A percentile compares a stretch with the other conserved stretches of the same genome.
Evolutionary conservation across 2,329 filamentous ascomycete genomes (phyloP).

Genomic region (Botrytis porri): DNA sequence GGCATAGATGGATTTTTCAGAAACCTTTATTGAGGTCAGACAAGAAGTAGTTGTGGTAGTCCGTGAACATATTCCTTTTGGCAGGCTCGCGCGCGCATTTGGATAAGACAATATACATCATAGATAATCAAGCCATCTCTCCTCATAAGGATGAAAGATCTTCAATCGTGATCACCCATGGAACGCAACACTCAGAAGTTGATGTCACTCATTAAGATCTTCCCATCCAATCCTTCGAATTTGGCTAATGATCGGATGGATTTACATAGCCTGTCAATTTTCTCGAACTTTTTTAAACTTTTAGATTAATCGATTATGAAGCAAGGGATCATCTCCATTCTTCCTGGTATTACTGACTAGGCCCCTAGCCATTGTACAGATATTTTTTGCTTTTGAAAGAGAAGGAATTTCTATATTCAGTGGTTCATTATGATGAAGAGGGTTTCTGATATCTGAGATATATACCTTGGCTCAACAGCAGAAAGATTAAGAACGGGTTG

Average conservation of each 20-base stretch:
- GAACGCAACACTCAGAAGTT: background rate
- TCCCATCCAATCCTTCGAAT: background rate
- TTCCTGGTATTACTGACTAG: background rate
- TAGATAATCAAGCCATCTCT: background rate
- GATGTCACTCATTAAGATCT: background rate
- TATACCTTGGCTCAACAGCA: background rate
- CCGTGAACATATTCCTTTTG: background rate
- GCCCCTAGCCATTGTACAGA: background rate
- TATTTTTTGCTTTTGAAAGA: background rate
- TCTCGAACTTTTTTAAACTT: background rate
- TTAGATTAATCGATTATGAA: background rate
- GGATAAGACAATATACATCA: background rate
- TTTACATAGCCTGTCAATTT: background rate
- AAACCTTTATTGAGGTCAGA: background rate
- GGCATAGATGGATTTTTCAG: background rate
- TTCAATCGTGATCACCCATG: background rate
- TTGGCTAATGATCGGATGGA: slow-evolving; percentile 3
- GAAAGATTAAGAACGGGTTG: background rate
- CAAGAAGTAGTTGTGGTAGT: background rate
- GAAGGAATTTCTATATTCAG: background rate
- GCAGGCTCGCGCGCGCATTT: background rate
- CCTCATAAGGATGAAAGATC: background rate
- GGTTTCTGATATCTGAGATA: background rate
- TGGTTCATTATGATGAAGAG: background rate
- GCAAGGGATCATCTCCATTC: background rate